These are phyloP conservation scores for Mortierella sp. DNA, from an alignment of 371 early-diverging fungal species.

Conservation along the genomic window DNA sequence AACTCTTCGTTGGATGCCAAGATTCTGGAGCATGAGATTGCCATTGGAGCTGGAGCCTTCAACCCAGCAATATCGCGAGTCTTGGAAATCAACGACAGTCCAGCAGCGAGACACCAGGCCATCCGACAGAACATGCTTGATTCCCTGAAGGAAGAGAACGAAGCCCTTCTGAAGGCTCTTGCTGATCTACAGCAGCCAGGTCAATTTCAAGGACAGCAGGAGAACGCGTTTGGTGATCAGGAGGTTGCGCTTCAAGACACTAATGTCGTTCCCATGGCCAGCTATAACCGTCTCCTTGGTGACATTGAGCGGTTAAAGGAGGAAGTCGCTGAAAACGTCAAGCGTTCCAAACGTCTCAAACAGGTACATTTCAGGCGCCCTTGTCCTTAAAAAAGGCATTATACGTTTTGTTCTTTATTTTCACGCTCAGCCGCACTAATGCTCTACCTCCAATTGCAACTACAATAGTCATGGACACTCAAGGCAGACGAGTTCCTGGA, in stretches of 20 bases:
- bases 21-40: slow-evolving; percentile 63
- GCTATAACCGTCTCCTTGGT: slow-evolving; percentile 67
- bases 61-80: slow-evolving; percentile 71
- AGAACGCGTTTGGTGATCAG: slow-evolving; percentile 21
- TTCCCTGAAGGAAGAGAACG: slow-evolving; percentile 73
- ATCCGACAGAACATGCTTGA: slow-evolving; percentile 75
- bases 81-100: slow-evolving; percentile 81
- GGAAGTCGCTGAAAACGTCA: slow-evolving; percentile 66
- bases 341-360: slow-evolving; percentile 74
- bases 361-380: slow-evolving; percentile 59
- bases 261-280: slow-evolving; percentile 65
- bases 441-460: background rate
- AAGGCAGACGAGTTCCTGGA: slow-evolving; percentile 79
- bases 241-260: slow-evolving; percentile 18
- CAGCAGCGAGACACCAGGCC: slow-evolving; percentile 72
- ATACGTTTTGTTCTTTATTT: background rate
- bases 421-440: background rate
- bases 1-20: slow-evolving; percentile 51
- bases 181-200: slow-evolving; percentile 37
- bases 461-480: slow-evolving; percentile 62
- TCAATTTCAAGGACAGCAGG: background rate
- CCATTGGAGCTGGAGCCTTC: slow-evolving; percentile 77
- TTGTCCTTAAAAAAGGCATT: background rate
- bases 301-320: slow-evolving; percentile 65
- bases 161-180: slow-evolving; percentile 58